Conservation (phyloP, 2,329 filamentous ascomycete genomes). For the Fusarium clavum region DNA sequence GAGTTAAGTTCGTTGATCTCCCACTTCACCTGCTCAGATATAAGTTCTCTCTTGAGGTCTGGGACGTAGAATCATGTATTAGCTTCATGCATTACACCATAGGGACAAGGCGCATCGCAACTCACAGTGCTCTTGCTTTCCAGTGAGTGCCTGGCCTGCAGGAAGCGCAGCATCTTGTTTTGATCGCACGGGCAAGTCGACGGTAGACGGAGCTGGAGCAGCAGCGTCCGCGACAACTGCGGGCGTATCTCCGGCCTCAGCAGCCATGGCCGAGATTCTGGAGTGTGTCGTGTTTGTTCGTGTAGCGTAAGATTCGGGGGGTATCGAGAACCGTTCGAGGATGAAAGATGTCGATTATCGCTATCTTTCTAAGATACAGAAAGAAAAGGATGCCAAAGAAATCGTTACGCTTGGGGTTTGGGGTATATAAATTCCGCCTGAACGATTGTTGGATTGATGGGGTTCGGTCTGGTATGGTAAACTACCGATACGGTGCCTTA, state of each 20-base stretch:
- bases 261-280: constrained; percentile 45
- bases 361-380: constrained; percentile 22
- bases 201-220: constrained; percentile 23
- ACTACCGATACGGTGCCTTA: not conserved
- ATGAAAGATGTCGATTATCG: not conserved
- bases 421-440: constrained; percentile 18
- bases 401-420: constrained; percentile 17
- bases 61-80: constrained; percentile 2
- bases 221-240: constrained; percentile 37
- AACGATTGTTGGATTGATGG: constrained; percentile 16
- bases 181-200: constrained; percentile 49
- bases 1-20: constrained; percentile 95
- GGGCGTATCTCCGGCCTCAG: constrained; percentile 43
- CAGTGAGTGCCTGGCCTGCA: constrained; percentile 73
- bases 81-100: constrained; percentile 16
- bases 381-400: constrained; percentile 7
- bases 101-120: constrained; percentile 20
- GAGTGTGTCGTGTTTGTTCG: constrained; percentile 11
- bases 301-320: not conserved
- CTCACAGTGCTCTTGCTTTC: constrained; percentile 98
- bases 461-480: constrained; percentile 15
- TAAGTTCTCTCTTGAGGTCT: constrained; percentile 94
- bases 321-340: not conserved
- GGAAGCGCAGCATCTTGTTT: constrained; percentile 50
- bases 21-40: constrained; percentile 87